These are phyloP conservation scores for Carex arenaria DNA, from an alignment of 202 grass and related monocot species.

Conservation along the genomic window DNA sequence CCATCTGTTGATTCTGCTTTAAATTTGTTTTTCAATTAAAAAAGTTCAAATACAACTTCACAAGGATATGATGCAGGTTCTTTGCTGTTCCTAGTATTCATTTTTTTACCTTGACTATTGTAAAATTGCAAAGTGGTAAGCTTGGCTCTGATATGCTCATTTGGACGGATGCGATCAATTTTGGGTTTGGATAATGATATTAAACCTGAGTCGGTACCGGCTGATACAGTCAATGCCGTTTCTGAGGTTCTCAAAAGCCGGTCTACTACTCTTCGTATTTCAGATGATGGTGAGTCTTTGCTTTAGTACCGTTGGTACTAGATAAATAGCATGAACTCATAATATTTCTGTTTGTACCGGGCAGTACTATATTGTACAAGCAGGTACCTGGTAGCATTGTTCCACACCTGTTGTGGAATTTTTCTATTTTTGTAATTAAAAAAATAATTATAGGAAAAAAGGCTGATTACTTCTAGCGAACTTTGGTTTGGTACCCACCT, in stretches of 20 bases:
- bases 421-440: too few relatives aligned
- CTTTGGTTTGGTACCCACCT: too few relatives aligned
- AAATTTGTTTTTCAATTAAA: background rate
- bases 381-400: background rate
- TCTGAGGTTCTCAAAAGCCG: conserved; percentile 52
- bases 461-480: too few relatives aligned
- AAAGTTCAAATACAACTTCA: background rate
- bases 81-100: background rate
- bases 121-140: conserved; percentile 64
- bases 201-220: conserved; percentile 52
- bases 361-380: background rate
- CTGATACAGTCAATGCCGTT: conserved; percentile 44
- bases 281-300: conserved; percentile 51
- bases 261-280: conserved; percentile 56
- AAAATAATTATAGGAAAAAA: too few relatives aligned
- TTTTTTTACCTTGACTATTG: conserved; percentile 14
- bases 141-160: conserved; percentile 86
- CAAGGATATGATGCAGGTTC: background rate
- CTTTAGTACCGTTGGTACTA: background rate
- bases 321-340: background rate
- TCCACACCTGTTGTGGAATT: background rate
- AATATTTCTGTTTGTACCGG: background rate
- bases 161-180: conserved; percentile 64
- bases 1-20: background rate
- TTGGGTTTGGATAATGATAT: conserved; percentile 46